Conservation (phyloP, 768 basidiomycete genomes). For the Pulveroboletus sp. region DNA sequence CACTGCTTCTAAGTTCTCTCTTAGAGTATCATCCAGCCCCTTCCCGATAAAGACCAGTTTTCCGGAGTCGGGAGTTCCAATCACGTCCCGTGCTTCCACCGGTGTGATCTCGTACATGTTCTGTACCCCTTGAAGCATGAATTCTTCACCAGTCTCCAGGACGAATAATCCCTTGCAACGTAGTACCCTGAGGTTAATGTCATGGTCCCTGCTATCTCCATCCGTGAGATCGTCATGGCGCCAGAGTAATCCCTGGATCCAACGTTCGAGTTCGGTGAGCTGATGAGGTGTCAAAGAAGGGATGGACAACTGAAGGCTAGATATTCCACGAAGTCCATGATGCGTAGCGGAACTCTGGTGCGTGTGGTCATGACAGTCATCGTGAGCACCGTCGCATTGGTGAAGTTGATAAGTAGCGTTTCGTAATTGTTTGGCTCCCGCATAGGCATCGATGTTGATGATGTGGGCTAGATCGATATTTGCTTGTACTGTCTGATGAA, state of each 20-base stretch:
- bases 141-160: constrained; percentile 47
- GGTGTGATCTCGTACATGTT: constrained; percentile 78
- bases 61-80: constrained; percentile 57
- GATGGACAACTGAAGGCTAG: constrained; percentile 68
- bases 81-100: constrained; percentile 33
- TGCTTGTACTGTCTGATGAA: constrained; percentile 67
- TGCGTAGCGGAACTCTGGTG: constrained; percentile 40
- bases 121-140: constrained; percentile 88
- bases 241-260: constrained; percentile 84
- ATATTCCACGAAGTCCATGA: constrained; percentile 77
- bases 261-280: constrained; percentile 59
- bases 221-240: constrained; percentile 52
- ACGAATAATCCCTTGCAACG: constrained; percentile 85
- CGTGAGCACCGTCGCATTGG: constrained; percentile 29
- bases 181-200: constrained; percentile 51
- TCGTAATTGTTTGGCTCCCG: constrained; percentile 37
- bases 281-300: constrained; percentile 50
- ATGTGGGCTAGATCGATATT: constrained; percentile 71
- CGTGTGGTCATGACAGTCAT: constrained; percentile 29
- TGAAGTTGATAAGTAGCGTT: constrained; percentile 23
- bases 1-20: constrained; percentile 44
- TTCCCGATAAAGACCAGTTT: constrained; percentile 89
- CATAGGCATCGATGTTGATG: constrained; percentile 79
- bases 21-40: constrained; percentile 56
- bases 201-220: constrained; percentile 6